Percentiles rank a stretch among this genome's conserved stretches.
These are phyloP conservation scores for Didymella lethalis DNA, from an alignment of 2,329 filamentous ascomycete species.

Conservation along the genomic window DNA sequence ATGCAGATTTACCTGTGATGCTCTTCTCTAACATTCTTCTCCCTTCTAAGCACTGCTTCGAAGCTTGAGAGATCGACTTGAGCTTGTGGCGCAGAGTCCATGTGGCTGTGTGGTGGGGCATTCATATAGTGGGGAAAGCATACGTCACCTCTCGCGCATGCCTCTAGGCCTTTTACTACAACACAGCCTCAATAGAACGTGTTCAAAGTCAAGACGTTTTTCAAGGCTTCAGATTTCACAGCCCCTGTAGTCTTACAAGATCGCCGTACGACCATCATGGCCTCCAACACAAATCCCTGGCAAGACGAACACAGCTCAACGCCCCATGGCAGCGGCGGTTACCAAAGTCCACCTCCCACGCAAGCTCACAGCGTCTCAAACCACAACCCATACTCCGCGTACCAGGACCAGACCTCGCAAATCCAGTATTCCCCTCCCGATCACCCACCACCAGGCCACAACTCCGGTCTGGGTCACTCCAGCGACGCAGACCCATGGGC, in stretches of 20 bases:
- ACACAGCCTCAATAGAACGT: slow-evolving; percentile 27
- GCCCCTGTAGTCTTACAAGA: too few relatives aligned
- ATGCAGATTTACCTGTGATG: not conserved
- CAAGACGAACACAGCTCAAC: slow-evolving; percentile 29
- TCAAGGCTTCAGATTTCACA: not conserved
- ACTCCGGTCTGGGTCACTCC: slow-evolving; percentile 3
- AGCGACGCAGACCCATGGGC: slow-evolving; percentile 19
- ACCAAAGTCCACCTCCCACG: slow-evolving; percentile 22
- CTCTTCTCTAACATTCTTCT: not conserved
- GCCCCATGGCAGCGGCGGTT: slow-evolving; percentile 19
- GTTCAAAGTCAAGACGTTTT: slow-evolving; percentile 15
- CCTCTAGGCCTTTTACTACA: slow-evolving; percentile 11
- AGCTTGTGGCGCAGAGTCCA: not conserved
- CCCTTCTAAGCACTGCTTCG: not conserved
- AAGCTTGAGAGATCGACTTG: not conserved
- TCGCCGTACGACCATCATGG: slow-evolving; percentile 17
- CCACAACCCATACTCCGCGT: slow-evolving; percentile 35
- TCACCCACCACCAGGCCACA: slow-evolving; percentile 17
- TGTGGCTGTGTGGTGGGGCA: slow-evolving; percentile 23
- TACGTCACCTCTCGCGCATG: slow-evolving; percentile 32
- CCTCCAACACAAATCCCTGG: slow-evolving; percentile 35
- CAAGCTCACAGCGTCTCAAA: slow-evolving; percentile 22
- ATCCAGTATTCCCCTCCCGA: slow-evolving; percentile 9
- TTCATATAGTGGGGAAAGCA: slow-evolving; percentile 1
- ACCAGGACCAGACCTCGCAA: slow-evolving; percentile 28